A percentile compares a stretch with the other conserved stretches of the same genome.
These are phyloP conservation scores for Neurospora terricola DNA, from an alignment of 495 filamentous ascomycete genomes.

Conservation along the genomic window DNA sequence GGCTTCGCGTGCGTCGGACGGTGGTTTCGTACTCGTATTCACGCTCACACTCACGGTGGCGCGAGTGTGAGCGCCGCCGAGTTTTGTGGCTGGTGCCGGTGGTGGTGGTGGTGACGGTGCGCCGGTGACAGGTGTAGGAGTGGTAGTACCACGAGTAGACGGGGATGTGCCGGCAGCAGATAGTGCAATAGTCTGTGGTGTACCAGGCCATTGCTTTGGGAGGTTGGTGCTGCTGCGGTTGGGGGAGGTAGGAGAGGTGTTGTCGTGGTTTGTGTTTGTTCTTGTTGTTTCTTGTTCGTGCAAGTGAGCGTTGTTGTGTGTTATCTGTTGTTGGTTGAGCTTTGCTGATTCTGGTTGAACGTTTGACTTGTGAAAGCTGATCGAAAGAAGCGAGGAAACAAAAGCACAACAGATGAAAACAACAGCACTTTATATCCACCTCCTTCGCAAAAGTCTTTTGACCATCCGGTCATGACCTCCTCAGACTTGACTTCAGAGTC, in stretches of 20 bases:
- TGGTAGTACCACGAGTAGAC: background rate
- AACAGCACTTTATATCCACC: background rate
- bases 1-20: background rate
- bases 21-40: background rate
- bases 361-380: background rate
- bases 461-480: background rate
- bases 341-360: background rate
- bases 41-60: background rate
- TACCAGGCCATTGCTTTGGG: background rate
- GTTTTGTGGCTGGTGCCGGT: background rate
- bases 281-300: background rate
- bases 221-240: background rate
- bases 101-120: background rate
- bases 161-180: background rate
- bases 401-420: background rate
- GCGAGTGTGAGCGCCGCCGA: background rate
- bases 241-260: background rate
- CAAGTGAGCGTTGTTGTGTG: background rate
- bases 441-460: background rate
- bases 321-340: background rate
- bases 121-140: background rate
- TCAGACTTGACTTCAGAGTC: background rate
- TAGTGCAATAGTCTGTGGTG: background rate
- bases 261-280: background rate
- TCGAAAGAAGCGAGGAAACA: background rate